Evolutionary conservation across 2,329 filamentous ascomycete genomes (phyloP), one percentile per base, ranked within the genome.

Genomic region (Diaporthe destruens): DNA sequence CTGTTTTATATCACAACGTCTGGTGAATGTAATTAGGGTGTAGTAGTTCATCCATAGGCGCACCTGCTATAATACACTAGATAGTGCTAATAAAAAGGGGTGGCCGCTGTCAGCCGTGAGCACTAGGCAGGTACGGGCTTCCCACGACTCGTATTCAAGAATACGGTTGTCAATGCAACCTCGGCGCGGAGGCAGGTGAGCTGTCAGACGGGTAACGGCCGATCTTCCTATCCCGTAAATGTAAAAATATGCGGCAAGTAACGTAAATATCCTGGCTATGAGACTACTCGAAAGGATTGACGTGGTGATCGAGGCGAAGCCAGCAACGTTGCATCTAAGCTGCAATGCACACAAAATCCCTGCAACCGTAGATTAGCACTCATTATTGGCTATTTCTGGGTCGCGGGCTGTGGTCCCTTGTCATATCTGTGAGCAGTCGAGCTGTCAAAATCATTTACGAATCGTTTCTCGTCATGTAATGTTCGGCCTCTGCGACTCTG

Each of bases 121-220:
- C 57, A 47, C 57, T 63, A 63, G 25, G 39, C 57, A 25, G 57
- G 16, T 47, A 29, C 54, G 39, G 23, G 39, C 14, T 47, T 63
- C 57, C 57, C 47, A 32, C 57, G 39, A 16, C 18, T 63, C 57
- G 57, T 63, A 47, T 63, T 12, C 39, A 63, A 25, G 25, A 63
- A 63, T 63, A 63, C 57, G 57, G 42, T 32, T 42, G 47, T 47
- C 39, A 39, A 25, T 23, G 9, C 14, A 6, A 11, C 39, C 39
- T n/a, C 25, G 12, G 16, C 11, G 8, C 32, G 5, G 32, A 32
- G 39, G 3, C 23, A 47, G 57, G 8, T 47, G 6, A 47, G 36
- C 39, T 47, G 57, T 47, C 39, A 63, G 57, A 47, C 16, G 23
- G 20, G 3, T 14, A 12, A 9, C 32, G 23, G 14, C 16, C 36